Base-by-base conservation (phyloP, 208 protist genomes). In the Trypanosoma grayi region DNA sequence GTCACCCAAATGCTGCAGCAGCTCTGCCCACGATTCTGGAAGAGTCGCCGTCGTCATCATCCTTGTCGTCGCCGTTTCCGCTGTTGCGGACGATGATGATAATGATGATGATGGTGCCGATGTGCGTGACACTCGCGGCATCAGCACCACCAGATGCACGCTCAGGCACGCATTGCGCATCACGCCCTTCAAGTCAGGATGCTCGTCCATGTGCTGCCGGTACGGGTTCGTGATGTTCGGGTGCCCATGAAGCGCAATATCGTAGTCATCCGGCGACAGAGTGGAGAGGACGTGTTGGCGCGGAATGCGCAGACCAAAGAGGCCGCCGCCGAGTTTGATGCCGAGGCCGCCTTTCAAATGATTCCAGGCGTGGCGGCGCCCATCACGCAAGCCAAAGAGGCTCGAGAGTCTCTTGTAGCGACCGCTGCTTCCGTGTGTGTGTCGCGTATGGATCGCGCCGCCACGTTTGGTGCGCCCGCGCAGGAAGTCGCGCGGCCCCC, bases 191-290 rank as follows among this genome's bases (percentile, higher is more conserved):
- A 95, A 50, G 24, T 75, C 67, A 0, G 90, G 90, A 53, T 95
- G 90, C 48, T 79, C 70, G 2, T 83, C 60, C 61, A 91, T 48
- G 27, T 70, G 66, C 14, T 85, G 73, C 18, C 90, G 81, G 60
- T 95, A 95, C 11, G 90, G 90, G 66, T 95, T 95, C 11, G 86
- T 93, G 57, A 95, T 95, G 70, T 95, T 92, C 1, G 90, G 90
- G 44, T 93, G 86, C 0, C 90, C 90, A 66, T 91, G 74, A 34
- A 93, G 46, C 36, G 78, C 76, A 33, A 93, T 39, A 1, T 95
- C 90, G 44, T 81, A 90, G 59, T 85, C 68, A 56, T 84, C 82
- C 31, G 31, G 43, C 37, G 85, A 77, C 75, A 91, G 80, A 46
- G 74, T 85, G 4, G 83, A 90, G 48, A 93, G 77, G 30, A 71